Evolutionary conservation across 139 green algal species (phyloP), one percentile per base, ranked within the genome.

Genomic region (Nannochloris sp.): DNA sequence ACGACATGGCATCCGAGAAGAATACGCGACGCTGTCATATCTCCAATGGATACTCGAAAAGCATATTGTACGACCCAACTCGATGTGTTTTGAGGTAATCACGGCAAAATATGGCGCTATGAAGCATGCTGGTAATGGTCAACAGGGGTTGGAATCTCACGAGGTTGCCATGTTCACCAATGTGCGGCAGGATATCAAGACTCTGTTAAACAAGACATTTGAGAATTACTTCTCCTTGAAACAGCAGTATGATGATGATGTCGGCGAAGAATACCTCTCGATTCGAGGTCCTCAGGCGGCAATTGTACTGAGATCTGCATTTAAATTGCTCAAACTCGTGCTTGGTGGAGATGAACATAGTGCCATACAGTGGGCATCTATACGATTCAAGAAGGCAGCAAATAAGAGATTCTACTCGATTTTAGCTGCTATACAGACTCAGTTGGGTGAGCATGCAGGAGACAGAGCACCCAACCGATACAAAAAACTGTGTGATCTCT

Each of bases 201-300:
- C 61, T 29, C 65, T 84, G 72, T 65, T 85, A 14, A 66, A 67
- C 17, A 26, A 53, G 2, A 51, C 37, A 23, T 84, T 85, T 63
- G 79, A 85, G 33, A 78, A 79, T 46, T 85, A 85, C 66, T 76
- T 76, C 61, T 49, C 65, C 37, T 51, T 77, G 6, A 73, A 66
- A 25, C 76, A 85, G 53, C 36, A 62, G 14, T 62, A 66, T 2
- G 49, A 53, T 12, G 64, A 20, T 29, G 79, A 76, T 25, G 64
- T 85, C 26, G 57, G 70, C 60, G 72, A 81, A 8, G 76, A 69
- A 26, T 65, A 66, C 5, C 49, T 65, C 29, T 53, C 57, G 6
- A 70, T 74, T 2, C 51, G 71, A 5, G 23, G 17, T 57, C n/a
- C 33, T 43, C 63, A 66, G 14, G 56, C 57, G 44, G 68, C 75